These are phyloP conservation scores for Ogataea saltuana DNA, from an alignment of 805 yeast species.

Conservation along the genomic window DNA sequence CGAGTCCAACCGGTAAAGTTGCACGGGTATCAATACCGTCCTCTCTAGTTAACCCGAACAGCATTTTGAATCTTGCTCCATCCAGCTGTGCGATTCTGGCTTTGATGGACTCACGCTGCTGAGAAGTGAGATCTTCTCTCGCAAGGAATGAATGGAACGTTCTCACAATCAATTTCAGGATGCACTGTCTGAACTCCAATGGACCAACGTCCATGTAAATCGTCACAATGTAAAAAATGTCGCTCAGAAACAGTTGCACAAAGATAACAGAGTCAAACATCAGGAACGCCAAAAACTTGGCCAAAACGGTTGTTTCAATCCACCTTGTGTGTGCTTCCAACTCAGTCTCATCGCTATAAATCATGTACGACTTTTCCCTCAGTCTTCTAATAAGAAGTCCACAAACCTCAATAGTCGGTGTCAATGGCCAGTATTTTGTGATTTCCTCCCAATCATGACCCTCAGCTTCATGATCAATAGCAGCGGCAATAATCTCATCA, in stretches of 20 bases:
- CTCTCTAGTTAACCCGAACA: constrained; percentile 68
- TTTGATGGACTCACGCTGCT: constrained; percentile 43
- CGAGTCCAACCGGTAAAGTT: constrained; percentile 32
- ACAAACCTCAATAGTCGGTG: constrained; percentile 74
- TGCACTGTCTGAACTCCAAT: constrained; percentile 56
- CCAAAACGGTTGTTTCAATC: constrained; percentile 70
- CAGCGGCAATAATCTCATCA: constrained; percentile 73
- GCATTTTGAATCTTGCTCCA: constrained; percentile 65
- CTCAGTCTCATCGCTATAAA: constrained; percentile 46
- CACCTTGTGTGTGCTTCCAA: constrained; percentile 56
- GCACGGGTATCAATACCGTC: constrained; percentile 37
- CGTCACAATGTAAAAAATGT: constrained; percentile 66
- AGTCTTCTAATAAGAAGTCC: constrained; percentile 62
- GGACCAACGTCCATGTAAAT: constrained; percentile 55
- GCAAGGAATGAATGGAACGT: constrained; percentile 68
- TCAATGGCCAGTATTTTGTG: constrained; percentile 58
- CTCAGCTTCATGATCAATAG: constrained; percentile 77
- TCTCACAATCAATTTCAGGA: constrained; percentile 64
- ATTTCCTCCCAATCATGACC: constrained; percentile 67
- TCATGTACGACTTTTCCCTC: constrained; percentile 51
- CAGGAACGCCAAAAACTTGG: constrained; percentile 60
- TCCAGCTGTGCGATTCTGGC: constrained; percentile 48
- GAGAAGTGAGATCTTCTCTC: constrained; percentile 49
- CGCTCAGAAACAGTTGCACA: constrained; percentile 68
- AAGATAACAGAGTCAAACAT: constrained; percentile 68